phyloP scores from a whole-genome alignment of 805 yeast species.

The Suhomyces vadensis region DNA sequence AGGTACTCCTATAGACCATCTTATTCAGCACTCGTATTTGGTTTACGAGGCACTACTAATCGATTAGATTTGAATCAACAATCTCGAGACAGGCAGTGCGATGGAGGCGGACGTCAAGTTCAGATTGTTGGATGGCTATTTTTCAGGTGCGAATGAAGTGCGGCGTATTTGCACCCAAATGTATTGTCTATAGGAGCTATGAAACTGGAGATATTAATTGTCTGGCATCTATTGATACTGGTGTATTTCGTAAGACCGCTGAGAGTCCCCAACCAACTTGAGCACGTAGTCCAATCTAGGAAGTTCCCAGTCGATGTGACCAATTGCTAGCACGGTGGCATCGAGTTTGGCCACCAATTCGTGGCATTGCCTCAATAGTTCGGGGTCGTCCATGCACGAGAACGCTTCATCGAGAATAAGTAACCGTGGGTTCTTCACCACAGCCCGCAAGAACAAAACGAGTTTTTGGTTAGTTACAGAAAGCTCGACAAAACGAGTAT shows the following conservation, averaged over 20 bases:
- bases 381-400: conserved; percentile 78
- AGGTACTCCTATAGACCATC: too few relatives aligned
- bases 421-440: conserved; percentile 74
- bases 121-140: too few relatives aligned
- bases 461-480: conserved; percentile 76
- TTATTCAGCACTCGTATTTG: too few relatives aligned
- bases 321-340: conserved; percentile 76
- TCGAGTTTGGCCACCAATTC: conserved; percentile 22
- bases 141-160: too few relatives aligned
- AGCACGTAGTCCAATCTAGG: conserved; percentile 60
- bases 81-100: too few relatives aligned
- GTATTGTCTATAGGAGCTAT: too few relatives aligned
- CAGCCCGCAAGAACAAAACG: conserved; percentile 70
- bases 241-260: conserved; percentile 22
- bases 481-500: conserved; percentile 52
- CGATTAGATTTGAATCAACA: too few relatives aligned
- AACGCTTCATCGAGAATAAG: conserved; percentile 90
- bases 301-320: conserved; percentile 81
- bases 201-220: background rate
- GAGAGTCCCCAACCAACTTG: conserved; percentile 31
- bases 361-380: conserved; percentile 36
- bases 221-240: conserved; percentile 11
- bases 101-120: too few relatives aligned
- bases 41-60: too few relatives aligned
- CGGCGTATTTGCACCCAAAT: conserved; percentile 1